Evolutionary conservation across 139 green algal species (phyloP).

Genomic region (Chlamydomonas incerta): DNA sequence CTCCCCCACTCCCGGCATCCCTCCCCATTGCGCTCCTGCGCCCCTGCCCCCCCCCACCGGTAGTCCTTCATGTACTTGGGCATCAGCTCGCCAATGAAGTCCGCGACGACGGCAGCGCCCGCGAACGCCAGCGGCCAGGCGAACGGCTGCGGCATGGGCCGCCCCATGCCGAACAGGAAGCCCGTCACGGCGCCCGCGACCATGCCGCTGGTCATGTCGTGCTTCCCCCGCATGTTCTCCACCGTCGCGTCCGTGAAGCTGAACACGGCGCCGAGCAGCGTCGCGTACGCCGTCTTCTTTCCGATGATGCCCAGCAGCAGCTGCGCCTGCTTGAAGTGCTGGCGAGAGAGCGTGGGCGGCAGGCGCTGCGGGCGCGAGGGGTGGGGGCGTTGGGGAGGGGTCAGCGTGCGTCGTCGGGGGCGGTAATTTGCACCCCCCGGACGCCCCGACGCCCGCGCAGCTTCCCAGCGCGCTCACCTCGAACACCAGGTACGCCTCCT

Average conservation of each 20-base stretch:
- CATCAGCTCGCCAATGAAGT: conserved; percentile 50
- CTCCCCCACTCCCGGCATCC: background rate
- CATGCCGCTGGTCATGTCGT: conserved; percentile 52
- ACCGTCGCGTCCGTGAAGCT: conserved; percentile 50
- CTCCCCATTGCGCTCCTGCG: too few relatives aligned
- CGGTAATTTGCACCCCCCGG: too few relatives aligned
- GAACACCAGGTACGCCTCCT: conserved; percentile 57
- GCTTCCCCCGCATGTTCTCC: conserved; percentile 46
- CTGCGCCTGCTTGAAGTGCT: conserved; percentile 45
- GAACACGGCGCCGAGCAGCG: conserved; percentile 51
- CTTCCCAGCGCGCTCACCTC: conserved; percentile 24
- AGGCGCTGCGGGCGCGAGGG: conserved; percentile 32
- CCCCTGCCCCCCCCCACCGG: conserved; percentile 37
- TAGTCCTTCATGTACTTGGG: conserved; percentile 48
- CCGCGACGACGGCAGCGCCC: conserved; percentile 3
- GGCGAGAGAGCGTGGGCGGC: conserved; percentile 37
- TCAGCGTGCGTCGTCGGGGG: too few relatives aligned
- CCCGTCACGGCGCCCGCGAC: conserved; percentile 49
- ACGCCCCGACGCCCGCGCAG: too few relatives aligned
- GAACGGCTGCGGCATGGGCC: conserved; percentile 56
- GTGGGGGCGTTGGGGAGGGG: background rate
- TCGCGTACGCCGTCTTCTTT: conserved; percentile 39
- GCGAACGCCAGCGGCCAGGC: conserved; percentile 56
- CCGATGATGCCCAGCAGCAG: conserved; percentile 43
- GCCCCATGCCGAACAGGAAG: conserved; percentile 33